Evolutionary conservation across 805 yeast species (phyloP), one percentile per base, ranked within the genome.

Genomic region (Hanseniaspora nectarophila): DNA sequence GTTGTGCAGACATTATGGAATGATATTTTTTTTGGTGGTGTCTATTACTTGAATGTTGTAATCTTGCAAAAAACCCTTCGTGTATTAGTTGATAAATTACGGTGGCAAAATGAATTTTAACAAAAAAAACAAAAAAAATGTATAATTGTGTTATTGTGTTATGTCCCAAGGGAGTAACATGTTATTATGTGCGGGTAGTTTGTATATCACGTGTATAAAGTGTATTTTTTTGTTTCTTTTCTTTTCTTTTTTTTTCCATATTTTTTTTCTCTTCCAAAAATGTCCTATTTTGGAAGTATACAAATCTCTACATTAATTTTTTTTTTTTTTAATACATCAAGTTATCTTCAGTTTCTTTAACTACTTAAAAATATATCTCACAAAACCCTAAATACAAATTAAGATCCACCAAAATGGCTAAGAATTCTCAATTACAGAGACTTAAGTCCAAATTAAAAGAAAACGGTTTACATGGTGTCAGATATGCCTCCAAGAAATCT

Each of bases 401-500:
- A 7, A 16, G n/a, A 29, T n/a, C n/a, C n/a, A n/a, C n/a, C n/a
- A 6, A 15, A 24, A 35, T 40, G 13, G 83, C 83, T 92, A 90
- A 83, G 34, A 94, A 94, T 33, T 85, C 95, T 15, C 96, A 89
- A 70, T 71, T 89, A 56, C 88, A 87, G 64, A 80, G 78, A 70
- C 74, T 88, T 51, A 87, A 83, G 60, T 89, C 80, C 46, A 79
- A 87, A 2, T 69, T 88, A 53, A 82, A 82, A 62, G 75, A 79
- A 48, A 79, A 82, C 51, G 95, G 95, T 1, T 72, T 89, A 28
- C 82, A 87, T n/a, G 95, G 95, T 0, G 94, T 83, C 64, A 78
- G 89, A 23, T 85, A 84, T 58, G 68, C 72, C 46, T 81, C 78
- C 64, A 75, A 74, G 60, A 78, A 77, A 59, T 67, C 66, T 44